Evolutionary conservation across 352 stramenopile genomes (phyloP).

Genomic region (Globisporangium parvum): DNA sequence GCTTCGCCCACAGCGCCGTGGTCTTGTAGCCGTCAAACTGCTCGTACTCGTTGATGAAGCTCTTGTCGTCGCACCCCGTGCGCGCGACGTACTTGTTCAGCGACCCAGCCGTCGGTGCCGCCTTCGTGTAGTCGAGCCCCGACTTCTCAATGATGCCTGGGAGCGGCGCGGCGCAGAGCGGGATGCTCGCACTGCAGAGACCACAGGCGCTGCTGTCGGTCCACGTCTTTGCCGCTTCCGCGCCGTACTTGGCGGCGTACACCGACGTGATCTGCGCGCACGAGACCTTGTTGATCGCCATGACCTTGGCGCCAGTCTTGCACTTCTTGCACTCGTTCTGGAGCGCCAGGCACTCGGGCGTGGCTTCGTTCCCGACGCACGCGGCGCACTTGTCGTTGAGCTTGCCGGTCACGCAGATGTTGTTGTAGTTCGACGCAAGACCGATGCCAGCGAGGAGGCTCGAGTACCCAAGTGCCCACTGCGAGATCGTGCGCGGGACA

Average conservation of each 20-base stretch:
- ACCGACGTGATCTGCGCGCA: constrained; percentile 32
- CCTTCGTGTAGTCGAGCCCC: constrained; percentile 40
- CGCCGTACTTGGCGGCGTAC: constrained; percentile 37
- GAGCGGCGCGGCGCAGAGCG: constrained; percentile 49
- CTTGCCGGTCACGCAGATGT: constrained; percentile 5
- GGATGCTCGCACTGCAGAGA: constrained; percentile 23
- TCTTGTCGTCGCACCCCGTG: constrained; percentile 52
- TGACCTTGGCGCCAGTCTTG: constrained; percentile 22
- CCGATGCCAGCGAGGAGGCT: constrained; percentile 19
- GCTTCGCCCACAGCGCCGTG: constrained; percentile 33
- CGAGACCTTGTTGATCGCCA: constrained; percentile 36
- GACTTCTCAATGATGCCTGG: constrained; percentile 47
- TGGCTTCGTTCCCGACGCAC: constrained; percentile 24
- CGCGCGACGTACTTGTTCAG: constrained; percentile 36
- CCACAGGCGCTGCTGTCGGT: constrained; percentile 26
- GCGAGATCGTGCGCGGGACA: constrained; percentile 13
- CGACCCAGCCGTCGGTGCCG: constrained; percentile 15
- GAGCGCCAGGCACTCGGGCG: constrained; percentile 29
- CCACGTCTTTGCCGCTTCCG: constrained; percentile 25
- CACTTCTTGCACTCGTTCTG: constrained; percentile 44
- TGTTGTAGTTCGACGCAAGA: constrained; percentile 15
- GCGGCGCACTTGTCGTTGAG: constrained; percentile 38
- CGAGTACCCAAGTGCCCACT: constrained; percentile 23
- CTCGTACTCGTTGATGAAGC: constrained; percentile 47
- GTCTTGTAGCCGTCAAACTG: constrained; percentile 37